Base-by-base conservation (phyloP, 129 eudicot species). In the Tagetes erecta region DNA sequence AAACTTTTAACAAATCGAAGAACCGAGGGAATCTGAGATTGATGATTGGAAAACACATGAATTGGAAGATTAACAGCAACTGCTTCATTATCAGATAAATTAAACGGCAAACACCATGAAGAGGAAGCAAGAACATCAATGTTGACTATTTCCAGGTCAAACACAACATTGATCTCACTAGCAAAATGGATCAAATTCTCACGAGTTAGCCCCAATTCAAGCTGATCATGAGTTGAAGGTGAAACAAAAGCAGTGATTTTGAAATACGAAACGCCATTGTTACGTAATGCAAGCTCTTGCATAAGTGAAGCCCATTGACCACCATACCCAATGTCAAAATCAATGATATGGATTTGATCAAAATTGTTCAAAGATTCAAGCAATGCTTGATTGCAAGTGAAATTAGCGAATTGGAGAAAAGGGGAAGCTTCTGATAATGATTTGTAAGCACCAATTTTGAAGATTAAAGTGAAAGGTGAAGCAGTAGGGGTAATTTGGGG, bases 271-370 rank as follows among this genome's bases (percentile, higher is more conserved):
- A 86, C 78, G 2, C 96, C 96, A 20, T 81, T 85, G 45, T 44
- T 79, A 35, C 88, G 80, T 30, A 87, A 76, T 44, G 97, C 88
- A 50, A 94, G 99, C 86, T 94, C 99, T 64, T 94, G 97, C 91
- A 94, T 91, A 66, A 94, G 83, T 0, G 99, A 88, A 40, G 99
- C 97, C 99, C 99, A 94, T 83, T 90, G 97, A 50, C 93, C 99
- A 14, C 99, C 99, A 77, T 79, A 85, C 1, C 99, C 97, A 6
- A 94, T 85, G 71, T 91, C 99, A 31, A 94, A 94, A 80, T 94
- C 99, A 8, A 94, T 75, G 12, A 94, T 65, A 64, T 91, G 99
- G 72, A 94, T 85, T 8, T 79, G 72, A n/a, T 88, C 86, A 75
- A 75, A 83, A 6, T 86, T 94, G 50, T 88, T 86, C 0, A 91